Evolutionary conservation across 106 monocot species (phyloP).

Genomic region (Platanthera guangdongensis): DNA sequence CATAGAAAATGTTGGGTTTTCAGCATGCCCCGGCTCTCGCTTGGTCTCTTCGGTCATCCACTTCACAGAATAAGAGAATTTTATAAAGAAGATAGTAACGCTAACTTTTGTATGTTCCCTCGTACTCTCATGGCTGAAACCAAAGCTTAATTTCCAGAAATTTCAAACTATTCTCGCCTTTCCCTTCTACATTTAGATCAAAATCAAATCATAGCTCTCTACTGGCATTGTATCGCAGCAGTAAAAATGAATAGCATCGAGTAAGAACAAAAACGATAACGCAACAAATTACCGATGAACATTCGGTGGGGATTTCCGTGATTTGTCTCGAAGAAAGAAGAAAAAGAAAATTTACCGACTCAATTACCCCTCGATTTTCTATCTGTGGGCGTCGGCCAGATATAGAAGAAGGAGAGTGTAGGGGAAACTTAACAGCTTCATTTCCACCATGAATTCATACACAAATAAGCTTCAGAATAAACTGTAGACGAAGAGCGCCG

Average conservation of each 20-base stretch:
- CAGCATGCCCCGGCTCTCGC: background rate
- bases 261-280: background rate
- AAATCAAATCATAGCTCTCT: background rate
- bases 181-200: background rate
- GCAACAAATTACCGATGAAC: background rate
- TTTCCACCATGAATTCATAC: background rate
- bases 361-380: background rate
- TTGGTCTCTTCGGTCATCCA: background rate
- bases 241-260: background rate
- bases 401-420: background rate
- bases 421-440: background rate
- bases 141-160: no score
- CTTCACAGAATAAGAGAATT: no score
- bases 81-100: no score
- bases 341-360: background rate
- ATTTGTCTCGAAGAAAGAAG: no score
- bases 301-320: background rate
- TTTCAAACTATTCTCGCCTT: background rate
- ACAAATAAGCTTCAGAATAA: background rate
- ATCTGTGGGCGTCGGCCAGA: background rate
- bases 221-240: background rate
- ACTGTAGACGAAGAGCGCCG: background rate
- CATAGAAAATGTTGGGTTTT: no score
- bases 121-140: no score
- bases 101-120: no score